Evolutionary conservation across 1,284 basidiomycete species (phyloP), one percentile per base, ranked within the genome.

Genomic region (Blastosporella zonata): DNA sequence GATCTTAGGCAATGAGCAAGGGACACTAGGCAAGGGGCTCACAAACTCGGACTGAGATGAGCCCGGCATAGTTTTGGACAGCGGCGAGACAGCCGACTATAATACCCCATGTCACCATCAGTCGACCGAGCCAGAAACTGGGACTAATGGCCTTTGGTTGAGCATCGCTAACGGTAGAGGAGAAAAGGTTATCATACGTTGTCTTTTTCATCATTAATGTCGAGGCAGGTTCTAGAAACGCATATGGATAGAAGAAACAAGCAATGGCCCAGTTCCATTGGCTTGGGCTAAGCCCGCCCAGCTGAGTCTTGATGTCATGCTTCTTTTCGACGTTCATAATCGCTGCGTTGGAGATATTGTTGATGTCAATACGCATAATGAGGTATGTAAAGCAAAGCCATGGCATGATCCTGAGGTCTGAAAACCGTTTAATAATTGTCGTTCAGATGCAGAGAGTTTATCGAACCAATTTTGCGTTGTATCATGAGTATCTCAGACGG

Each of bases 221-320:
- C 7, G 52, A 53, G 4, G 34, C 25, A 9, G 52, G 52, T 25
- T 53, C 52, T 4, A 53, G 21, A 39, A 50, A 43, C 3, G 47
- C 52, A n/a, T 53, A 53, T 25, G 52, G 44, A 13, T 53, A 53
- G n/a, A 53, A 53, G n/a, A 53, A 53, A 35, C 52, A 50, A n/a
- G 52, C 41, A 23, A 53, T 50, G 33, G 25, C 47, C 52, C 52
- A 53, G 36, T 47, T 53, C 52, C 52, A 53, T 39, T 53, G 52
- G 7, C 21, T 39, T 20, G 52, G 47, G 23, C 27, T 50, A 12
- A 53, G 21, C 9, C 28, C 33, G 12, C 29, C 29, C 13, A 53
- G 52, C 33, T 50, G 47, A 18, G 48, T 39, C 41, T 53, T 53
- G 21, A 53, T 53, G 22, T 49, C 52, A 36, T 53, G 52, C 10